Evolutionary conservation across 305 asterid species (phyloP).

Genomic region (Fraxinus floribunda): DNA sequence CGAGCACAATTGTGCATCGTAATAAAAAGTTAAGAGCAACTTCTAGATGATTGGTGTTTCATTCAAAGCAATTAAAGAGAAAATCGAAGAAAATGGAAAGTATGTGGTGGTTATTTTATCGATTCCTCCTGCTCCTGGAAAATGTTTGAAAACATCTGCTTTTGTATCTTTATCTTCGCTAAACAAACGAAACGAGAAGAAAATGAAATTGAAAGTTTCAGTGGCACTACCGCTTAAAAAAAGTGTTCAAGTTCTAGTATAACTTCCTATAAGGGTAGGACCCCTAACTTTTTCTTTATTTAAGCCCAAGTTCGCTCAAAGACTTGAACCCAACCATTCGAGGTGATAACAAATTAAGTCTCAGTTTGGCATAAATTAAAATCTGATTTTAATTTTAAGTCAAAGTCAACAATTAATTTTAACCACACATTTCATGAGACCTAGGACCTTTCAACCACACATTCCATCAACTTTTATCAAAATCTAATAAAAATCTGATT

Average conservation of each 20-base stretch:
- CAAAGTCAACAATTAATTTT: too few relatives aligned
- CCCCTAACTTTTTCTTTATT: not conserved
- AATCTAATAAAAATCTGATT: too few relatives aligned
- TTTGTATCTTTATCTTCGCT: not conserved
- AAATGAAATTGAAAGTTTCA: not conserved
- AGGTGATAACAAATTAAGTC: too few relatives aligned
- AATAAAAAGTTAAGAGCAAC: too few relatives aligned
- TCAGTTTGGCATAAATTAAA: too few relatives aligned
- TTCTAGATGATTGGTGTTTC: not conserved
- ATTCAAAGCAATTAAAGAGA: not conserved
- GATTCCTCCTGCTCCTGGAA: not conserved
- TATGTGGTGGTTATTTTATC: not conserved
- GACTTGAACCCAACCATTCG: not conserved
- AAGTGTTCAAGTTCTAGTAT: not conserved
- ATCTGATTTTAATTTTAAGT: too few relatives aligned
- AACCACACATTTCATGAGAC: too few relatives aligned
- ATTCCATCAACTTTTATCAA: too few relatives aligned
- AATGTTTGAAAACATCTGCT: not conserved
- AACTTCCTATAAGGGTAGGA: not conserved
- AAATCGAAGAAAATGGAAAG: constrained; percentile 3
- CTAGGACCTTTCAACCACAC: too few relatives aligned
- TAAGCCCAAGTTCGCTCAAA: not conserved
- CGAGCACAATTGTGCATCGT: not conserved
- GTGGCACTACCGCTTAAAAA: not conserved
- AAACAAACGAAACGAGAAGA: not conserved